Conservation (phyloP, 257 asterid genomes). For the Forsythia viridissima region DNA sequence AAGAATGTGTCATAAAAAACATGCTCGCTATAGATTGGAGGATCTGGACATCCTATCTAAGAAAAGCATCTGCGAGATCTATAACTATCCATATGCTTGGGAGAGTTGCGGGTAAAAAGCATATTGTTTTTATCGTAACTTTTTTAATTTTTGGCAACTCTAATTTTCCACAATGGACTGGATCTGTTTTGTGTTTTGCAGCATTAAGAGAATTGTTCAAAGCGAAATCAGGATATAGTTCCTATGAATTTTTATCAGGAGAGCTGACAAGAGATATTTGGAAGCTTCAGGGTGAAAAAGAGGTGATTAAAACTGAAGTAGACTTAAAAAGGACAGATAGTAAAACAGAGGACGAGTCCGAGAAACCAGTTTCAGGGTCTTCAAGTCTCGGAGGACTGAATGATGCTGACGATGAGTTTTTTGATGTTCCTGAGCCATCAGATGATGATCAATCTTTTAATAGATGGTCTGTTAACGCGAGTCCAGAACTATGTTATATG, state of each 20-base stretch:
- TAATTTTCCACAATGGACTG: not conserved
- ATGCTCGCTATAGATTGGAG: slow-evolving; percentile 93
- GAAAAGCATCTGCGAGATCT: slow-evolving; percentile 60
- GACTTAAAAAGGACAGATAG: slow-evolving; percentile 25
- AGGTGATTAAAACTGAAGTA: slow-evolving; percentile 47
- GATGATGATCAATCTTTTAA: slow-evolving; percentile 53
- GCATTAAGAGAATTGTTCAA: slow-evolving; percentile 76
- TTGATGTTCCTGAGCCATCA: slow-evolving; percentile 69
- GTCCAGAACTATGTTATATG: slow-evolving; percentile 44
- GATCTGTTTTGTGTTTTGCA: slow-evolving; percentile 35
- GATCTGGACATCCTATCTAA: slow-evolving; percentile 68
- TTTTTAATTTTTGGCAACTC: not conserved
- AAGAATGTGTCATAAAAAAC: slow-evolving; percentile 64
- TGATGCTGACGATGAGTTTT: slow-evolving; percentile 75
- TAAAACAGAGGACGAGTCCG: slow-evolving; percentile 32
- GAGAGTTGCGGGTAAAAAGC: slow-evolving; percentile 68
- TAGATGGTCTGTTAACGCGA: slow-evolving; percentile 40
- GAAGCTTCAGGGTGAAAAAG: slow-evolving; percentile 41
- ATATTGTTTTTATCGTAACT: not conserved
- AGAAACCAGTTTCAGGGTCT: slow-evolving; percentile 13
- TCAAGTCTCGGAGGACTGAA: slow-evolving; percentile 61
- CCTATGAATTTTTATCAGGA: slow-evolving; percentile 38
- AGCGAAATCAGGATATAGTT: slow-evolving; percentile 53
- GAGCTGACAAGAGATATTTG: slow-evolving; percentile 46
- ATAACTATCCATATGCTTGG: slow-evolving; percentile 76